These are phyloP conservation scores for Schizosaccharomyces japonicus DNA, from an alignment of 805 yeast genomes.

Conservation along the genomic window DNA sequence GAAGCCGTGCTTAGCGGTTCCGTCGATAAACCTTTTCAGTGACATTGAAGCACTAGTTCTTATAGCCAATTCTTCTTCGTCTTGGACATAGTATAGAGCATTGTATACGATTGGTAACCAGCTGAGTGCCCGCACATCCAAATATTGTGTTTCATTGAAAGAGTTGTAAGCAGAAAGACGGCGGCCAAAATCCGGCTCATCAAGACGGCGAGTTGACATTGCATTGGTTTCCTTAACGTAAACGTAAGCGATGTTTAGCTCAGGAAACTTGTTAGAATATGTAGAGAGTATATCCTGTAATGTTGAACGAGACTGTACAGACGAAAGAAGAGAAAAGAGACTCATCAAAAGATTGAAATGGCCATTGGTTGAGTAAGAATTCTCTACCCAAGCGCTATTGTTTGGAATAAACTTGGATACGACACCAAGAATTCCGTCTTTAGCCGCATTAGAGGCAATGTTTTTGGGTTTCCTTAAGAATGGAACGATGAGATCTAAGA, in stretches of 20 bases:
- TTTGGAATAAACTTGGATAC: background rate
- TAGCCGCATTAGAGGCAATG: background rate
- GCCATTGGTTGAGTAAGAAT: background rate
- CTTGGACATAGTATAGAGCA: slow-evolving; percentile 46
- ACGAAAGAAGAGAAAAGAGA: background rate
- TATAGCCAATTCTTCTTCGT: slow-evolving; percentile 54
- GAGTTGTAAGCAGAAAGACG: slow-evolving; percentile 42
- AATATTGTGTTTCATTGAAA: slow-evolving; percentile 34
- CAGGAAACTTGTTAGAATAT: background rate
- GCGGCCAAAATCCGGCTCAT: slow-evolving; percentile 57
- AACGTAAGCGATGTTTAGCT: slow-evolving; percentile 19
- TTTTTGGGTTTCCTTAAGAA: slow-evolving; percentile 2
- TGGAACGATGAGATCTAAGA: background rate
- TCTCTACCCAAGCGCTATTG: background rate
- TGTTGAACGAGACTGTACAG: background rate
- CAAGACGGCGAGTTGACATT: slow-evolving; percentile 33
- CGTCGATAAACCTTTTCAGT: slow-evolving; percentile 40
- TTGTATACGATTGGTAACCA: slow-evolving; percentile 65
- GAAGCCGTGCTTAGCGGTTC: background rate
- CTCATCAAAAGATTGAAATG: background rate
- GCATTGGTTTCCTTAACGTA: slow-evolving; percentile 50
- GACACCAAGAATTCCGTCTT: background rate
- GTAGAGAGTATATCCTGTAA: background rate
- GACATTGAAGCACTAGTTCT: slow-evolving; percentile 52
- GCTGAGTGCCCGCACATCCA: slow-evolving; percentile 25